Percentiles rank a stretch among this genome's conserved stretches.
These are phyloP conservation scores for Microdochium paspali DNA, from an alignment of 2,329 filamentous ascomycete species.

Conservation along the genomic window DNA sequence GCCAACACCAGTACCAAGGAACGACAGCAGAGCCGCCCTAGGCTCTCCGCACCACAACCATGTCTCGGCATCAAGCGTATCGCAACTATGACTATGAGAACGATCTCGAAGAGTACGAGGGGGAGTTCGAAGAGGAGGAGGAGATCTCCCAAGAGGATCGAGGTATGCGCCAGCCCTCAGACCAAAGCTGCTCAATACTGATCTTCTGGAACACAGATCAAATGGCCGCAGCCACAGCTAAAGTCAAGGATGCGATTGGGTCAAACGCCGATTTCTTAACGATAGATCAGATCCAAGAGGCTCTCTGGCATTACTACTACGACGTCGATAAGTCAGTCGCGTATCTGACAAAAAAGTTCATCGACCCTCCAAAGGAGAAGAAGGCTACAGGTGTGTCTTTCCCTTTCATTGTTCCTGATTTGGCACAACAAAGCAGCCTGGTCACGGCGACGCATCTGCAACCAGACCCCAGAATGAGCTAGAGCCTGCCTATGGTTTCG, in stretches of 20 bases:
- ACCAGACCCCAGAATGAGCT: not conserved
- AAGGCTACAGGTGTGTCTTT: conserved; percentile 33
- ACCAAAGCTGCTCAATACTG: not conserved
- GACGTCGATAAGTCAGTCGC: conserved; percentile 78
- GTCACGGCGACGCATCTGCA: not conserved
- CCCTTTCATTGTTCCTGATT: conserved; percentile 4
- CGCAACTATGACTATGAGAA: conserved; percentile 41
- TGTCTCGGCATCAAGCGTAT: conserved; percentile 38
- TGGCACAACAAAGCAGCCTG: not conserved
- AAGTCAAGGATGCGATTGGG: conserved; percentile 59
- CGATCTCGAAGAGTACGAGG: conserved; percentile 41
- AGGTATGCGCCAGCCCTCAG: conserved; percentile 8
- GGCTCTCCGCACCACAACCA: conserved; percentile 9
- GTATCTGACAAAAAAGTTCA: conserved; percentile 63
- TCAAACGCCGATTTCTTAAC: conserved; percentile 46
- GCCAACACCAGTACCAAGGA: not conserved
- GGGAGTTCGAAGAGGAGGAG: conserved; percentile 29
- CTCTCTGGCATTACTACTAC: conserved; percentile 93
- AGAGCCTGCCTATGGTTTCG: not conserved
- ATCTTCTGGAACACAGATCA: conserved; percentile 10
- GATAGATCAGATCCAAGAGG: conserved; percentile 67
- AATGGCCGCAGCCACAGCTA: conserved; percentile 56
- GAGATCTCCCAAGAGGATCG: conserved; percentile 26
- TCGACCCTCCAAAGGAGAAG: conserved; percentile 33
- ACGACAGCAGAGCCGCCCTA: not conserved